Conservation (phyloP, 306 rosid genomes). For the Lupinus albus region DNA sequence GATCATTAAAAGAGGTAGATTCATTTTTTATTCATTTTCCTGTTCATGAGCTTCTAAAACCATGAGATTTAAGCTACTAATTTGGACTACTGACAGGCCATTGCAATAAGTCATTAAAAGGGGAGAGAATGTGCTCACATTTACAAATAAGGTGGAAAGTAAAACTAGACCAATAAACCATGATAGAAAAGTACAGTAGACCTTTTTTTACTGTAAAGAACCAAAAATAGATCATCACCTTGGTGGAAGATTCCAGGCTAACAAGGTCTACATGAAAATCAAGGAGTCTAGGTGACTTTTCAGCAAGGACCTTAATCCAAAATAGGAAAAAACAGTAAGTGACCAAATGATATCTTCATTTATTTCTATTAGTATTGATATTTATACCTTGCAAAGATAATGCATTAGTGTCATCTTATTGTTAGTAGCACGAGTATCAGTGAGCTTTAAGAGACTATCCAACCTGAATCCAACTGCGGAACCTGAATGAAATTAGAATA, state of each 20-base stretch:
- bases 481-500: constrained; percentile 59
- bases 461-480: constrained; percentile 96
- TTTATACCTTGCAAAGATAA: constrained; percentile 92
- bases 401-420: constrained; percentile 95
- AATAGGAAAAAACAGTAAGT: constrained; percentile 34
- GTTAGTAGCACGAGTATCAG: constrained; percentile 92
- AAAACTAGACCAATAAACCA: no score
- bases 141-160: no score
- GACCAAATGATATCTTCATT: constrained; percentile 33
- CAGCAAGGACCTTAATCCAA: constrained; percentile 68
- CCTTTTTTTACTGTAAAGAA: constrained; percentile 7
- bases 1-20: constrained; percentile 27
- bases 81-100: not conserved
- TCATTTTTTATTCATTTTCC: constrained; percentile 18
- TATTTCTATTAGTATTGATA: constrained; percentile 17
- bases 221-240: constrained; percentile 57
- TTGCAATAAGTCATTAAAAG: no score
- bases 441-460: constrained; percentile 93
- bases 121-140: no score
- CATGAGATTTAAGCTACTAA: no score
- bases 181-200: constrained; percentile 7
- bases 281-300: constrained; percentile 80
- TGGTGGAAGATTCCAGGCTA: constrained; percentile 80
- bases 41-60: constrained; percentile 19
- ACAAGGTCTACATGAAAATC: constrained; percentile 83